Evolutionary conservation across 1,284 basidiomycete species (phyloP).

Genomic region (Laetiporus sulphureus): DNA sequence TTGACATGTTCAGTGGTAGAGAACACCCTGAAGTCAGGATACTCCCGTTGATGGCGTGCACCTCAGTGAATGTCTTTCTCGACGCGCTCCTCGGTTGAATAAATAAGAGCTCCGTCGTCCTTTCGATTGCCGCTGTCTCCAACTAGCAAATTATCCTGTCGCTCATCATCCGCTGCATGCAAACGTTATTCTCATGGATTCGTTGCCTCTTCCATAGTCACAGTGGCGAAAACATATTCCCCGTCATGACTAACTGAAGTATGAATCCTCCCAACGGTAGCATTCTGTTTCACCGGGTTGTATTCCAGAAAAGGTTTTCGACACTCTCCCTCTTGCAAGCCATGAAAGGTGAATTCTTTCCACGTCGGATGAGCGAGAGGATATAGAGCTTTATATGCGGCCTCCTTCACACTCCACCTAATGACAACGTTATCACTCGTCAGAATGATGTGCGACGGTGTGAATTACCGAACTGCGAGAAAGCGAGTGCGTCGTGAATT

Average conservation of each 20-base stretch:
- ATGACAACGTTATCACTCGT: background rate
- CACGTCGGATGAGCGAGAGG: slow-evolving; percentile 58
- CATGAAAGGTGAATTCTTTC: slow-evolving; percentile 64
- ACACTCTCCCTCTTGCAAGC: slow-evolving; percentile 23
- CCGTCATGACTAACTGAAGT: slow-evolving; percentile 82
- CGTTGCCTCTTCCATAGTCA: slow-evolving; percentile 48
- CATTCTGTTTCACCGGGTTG: slow-evolving; percentile 21
- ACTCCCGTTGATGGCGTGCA: too few relatives aligned
- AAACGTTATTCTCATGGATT: background rate
- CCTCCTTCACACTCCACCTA: slow-evolving; percentile 86
- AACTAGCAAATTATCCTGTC: too few relatives aligned
- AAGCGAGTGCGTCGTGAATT: slow-evolving; percentile 34
- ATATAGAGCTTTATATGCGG: slow-evolving; percentile 84
- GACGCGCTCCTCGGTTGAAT: too few relatives aligned
- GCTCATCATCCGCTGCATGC: too few relatives aligned
- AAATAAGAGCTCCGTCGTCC: too few relatives aligned
- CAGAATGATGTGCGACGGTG: background rate
- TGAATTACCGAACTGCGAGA: slow-evolving; percentile 58
- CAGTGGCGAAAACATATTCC: slow-evolving; percentile 73
- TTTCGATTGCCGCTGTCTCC: too few relatives aligned
- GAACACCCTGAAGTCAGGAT: too few relatives aligned
- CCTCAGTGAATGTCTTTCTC: too few relatives aligned
- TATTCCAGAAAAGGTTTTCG: slow-evolving; percentile 47
- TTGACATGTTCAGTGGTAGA: too few relatives aligned
- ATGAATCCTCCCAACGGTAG: slow-evolving; percentile 37